Evolutionary conservation across 306 rosid genomes (phyloP).

Genomic region (Begonia fuchsioides): DNA sequence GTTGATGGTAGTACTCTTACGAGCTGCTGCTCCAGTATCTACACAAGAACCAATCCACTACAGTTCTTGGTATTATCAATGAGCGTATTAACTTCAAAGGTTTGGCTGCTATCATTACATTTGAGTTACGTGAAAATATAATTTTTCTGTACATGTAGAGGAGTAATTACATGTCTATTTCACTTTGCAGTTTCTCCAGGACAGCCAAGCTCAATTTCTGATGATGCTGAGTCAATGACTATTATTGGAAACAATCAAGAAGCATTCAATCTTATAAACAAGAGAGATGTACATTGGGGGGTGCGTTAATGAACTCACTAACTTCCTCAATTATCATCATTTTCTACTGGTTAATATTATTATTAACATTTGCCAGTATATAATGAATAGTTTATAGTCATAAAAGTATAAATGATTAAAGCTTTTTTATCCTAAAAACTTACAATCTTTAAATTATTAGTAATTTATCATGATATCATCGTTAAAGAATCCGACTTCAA

Average conservation of each 20-base stretch:
- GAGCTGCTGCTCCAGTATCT: constrained; percentile 90
- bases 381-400: too few relatives aligned
- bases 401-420: too few relatives aligned
- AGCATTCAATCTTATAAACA: constrained; percentile 65
- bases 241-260: constrained; percentile 78
- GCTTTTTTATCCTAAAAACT: too few relatives aligned
- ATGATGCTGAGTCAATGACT: constrained; percentile 80
- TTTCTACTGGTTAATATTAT: too few relatives aligned
- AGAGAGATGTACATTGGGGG: constrained; percentile 95
- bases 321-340: too few relatives aligned
- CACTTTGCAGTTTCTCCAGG: constrained; percentile 59
- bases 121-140: too few relatives aligned
- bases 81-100: constrained; percentile 93
- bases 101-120: constrained; percentile 9
- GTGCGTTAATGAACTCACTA: constrained; percentile 30
- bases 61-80: constrained; percentile 79
- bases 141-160: too few relatives aligned
- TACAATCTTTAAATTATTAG: too few relatives aligned
- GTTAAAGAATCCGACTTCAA: background rate
- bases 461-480: too few relatives aligned
- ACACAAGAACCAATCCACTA: constrained; percentile 61
- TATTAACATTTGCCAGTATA: constrained; percentile 1
- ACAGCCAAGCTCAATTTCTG: constrained; percentile 70
- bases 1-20: constrained; percentile 60
- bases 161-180: background rate